These are phyloP conservation scores for Miamiensis avidus DNA, from an alignment of 169 alveolate species.

Conservation along the genomic window DNA sequence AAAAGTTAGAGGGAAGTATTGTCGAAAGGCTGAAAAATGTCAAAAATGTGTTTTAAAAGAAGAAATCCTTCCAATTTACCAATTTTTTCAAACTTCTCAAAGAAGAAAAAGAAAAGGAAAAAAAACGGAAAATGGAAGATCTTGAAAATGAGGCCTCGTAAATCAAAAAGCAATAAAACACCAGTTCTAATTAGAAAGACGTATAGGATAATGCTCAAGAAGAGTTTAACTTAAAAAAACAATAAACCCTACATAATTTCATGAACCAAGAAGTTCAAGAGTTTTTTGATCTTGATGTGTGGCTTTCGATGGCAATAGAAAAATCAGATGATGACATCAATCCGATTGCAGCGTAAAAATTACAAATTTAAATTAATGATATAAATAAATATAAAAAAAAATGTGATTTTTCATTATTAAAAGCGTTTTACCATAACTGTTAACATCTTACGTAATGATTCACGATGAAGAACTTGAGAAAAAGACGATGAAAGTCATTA, in stretches of 20 bases:
- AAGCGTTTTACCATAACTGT: conserved; percentile 18
- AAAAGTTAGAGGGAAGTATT: background rate
- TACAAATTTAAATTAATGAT: no score
- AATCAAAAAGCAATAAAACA: background rate
- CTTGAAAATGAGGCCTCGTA: background rate
- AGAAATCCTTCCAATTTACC: no score
- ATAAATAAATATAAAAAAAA: no score
- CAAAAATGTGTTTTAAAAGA: background rate
- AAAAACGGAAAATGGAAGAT: background rate
- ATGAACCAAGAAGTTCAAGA: background rate
- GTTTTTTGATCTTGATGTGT: background rate
- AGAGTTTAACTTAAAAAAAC: no score
- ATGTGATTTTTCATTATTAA: no score
- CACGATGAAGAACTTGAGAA: conserved; percentile 11
- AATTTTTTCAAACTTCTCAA: background rate
- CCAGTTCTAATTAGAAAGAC: background rate
- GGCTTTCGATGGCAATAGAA: background rate
- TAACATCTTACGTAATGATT: background rate
- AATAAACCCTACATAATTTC: no score
- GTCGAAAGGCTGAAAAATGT: background rate
- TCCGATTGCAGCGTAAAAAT: background rate
- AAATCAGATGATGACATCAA: background rate
- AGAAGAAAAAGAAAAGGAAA: background rate
- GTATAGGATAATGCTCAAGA: background rate
- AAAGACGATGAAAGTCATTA: conserved; percentile 8